A percentile compares a stretch with the other conserved stretches of the same genome.
These are phyloP conservation scores for Pseudonitzschia multiseries DNA, from an alignment of 108 stramenopile species.

Conservation along the genomic window DNA sequence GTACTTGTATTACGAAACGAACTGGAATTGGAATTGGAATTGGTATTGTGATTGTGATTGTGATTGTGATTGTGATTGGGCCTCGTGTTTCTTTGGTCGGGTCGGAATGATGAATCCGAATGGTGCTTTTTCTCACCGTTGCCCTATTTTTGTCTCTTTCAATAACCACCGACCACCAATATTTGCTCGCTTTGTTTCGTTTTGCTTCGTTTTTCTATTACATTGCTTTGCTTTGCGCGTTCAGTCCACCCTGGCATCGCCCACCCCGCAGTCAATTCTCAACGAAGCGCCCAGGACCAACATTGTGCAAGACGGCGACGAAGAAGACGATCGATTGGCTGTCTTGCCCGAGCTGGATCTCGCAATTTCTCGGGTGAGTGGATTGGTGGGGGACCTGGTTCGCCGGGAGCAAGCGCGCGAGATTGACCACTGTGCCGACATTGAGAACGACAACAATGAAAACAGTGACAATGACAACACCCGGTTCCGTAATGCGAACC, in stretches of 20 bases:
- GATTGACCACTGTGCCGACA: not conserved
- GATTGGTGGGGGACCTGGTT: conserved; percentile 33
- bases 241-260: conserved; percentile 45
- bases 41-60: not conserved
- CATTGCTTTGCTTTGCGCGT: not conserved
- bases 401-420: not conserved
- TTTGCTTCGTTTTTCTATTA: not conserved
- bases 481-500: not conserved
- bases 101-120: too few species aligned
- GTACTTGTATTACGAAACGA: too few species aligned
- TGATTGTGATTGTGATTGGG: not conserved
- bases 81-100: too few species aligned
- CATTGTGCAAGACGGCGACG: conserved; percentile 57
- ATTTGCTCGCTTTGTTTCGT: not conserved
- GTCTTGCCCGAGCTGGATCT: conserved; percentile 67
- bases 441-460: not conserved
- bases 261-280: conserved; percentile 72
- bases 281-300: conserved; percentile 66
- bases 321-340: conserved; percentile 48
- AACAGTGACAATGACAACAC: not conserved
- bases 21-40: too few species aligned
- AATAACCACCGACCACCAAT: not conserved
- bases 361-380: conserved; percentile 51
- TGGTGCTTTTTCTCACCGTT: too few species aligned
- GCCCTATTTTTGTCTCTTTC: conserved; percentile 5